phyloP scores from a whole-genome alignment of 2,329 filamentous ascomycete species.

The Fonsecaea pedrosoi region DNA sequence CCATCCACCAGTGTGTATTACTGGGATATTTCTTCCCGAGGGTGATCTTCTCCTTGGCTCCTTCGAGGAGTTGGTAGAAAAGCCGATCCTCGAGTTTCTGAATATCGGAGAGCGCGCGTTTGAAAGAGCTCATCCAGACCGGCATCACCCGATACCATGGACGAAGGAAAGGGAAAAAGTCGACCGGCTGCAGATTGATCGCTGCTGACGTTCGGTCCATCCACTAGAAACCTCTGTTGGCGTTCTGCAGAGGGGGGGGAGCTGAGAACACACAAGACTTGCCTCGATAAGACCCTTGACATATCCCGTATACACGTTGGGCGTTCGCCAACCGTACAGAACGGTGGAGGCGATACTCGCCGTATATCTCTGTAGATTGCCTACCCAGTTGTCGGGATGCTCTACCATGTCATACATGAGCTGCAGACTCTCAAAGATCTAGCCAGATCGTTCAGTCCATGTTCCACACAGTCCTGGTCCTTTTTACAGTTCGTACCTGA shows the following conservation, averaged over 20 bases:
- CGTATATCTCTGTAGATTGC: not conserved
- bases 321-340: not conserved
- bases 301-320: not conserved
- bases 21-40: not conserved
- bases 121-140: not conserved
- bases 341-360: not conserved
- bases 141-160: not conserved
- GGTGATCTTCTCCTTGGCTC: not conserved
- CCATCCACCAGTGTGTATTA: too few species aligned
- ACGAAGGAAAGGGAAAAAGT: not conserved
- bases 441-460: not conserved
- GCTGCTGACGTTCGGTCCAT: not conserved
- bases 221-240: not conserved
- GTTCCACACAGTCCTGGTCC: not conserved
- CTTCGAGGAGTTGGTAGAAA: not conserved
- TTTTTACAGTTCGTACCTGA: not conserved
- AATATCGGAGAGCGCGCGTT: not conserved
- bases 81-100: not conserved
- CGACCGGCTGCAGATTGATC: not conserved
- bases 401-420: conserved; percentile 1
- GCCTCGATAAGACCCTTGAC: conserved; percentile 4
- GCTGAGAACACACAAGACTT: not conserved
- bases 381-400: not conserved
- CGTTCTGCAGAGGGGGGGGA: not conserved
- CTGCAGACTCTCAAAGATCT: not conserved